A percentile compares a stretch with the other conserved stretches of the same genome.
Conservation (phyloP, 306 rosid species). For the Quercus berberidifolia region DNA sequence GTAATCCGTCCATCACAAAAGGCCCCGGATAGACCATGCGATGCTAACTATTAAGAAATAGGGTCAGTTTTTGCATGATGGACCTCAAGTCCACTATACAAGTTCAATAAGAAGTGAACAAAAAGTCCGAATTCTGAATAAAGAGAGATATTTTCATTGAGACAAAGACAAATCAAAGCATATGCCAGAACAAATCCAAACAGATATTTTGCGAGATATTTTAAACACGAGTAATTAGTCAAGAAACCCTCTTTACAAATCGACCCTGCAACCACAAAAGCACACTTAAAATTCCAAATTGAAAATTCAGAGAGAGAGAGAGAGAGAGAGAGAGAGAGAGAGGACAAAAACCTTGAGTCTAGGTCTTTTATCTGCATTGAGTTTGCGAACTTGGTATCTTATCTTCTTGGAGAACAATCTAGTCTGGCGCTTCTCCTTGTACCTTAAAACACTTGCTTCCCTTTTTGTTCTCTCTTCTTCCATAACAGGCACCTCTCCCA, state of each 20-base stretch:
- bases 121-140: neutral
- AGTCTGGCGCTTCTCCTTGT: slow-evolving; percentile 76
- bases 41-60: neutral
- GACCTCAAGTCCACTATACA: neutral
- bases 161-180: slow-evolving; percentile 1
- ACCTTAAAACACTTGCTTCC: slow-evolving; percentile 77
- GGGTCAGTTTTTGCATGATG: neutral
- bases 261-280: slow-evolving; percentile 58
- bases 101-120: neutral
- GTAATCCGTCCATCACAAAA: neutral
- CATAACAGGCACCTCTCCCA: slow-evolving; percentile 77
- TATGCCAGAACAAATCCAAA: slow-evolving; percentile 7
- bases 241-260: slow-evolving; percentile 65
- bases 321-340: neutral
- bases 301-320: slow-evolving; percentile 12
- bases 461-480: slow-evolving; percentile 70
- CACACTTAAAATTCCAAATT: neutral
- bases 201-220: slow-evolving; percentile 54
- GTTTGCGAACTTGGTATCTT: slow-evolving; percentile 84
- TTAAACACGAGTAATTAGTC: slow-evolving; percentile 20
- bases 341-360: slow-evolving; percentile 58
- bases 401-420: slow-evolving; percentile 89
- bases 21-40: neutral
- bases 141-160: slow-evolving; percentile 25
- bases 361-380: slow-evolving; percentile 88